These are phyloP conservation scores for Xylariales sp. DNA, from an alignment of 2,329 filamentous ascomycete species.

Conservation along the genomic window DNA sequence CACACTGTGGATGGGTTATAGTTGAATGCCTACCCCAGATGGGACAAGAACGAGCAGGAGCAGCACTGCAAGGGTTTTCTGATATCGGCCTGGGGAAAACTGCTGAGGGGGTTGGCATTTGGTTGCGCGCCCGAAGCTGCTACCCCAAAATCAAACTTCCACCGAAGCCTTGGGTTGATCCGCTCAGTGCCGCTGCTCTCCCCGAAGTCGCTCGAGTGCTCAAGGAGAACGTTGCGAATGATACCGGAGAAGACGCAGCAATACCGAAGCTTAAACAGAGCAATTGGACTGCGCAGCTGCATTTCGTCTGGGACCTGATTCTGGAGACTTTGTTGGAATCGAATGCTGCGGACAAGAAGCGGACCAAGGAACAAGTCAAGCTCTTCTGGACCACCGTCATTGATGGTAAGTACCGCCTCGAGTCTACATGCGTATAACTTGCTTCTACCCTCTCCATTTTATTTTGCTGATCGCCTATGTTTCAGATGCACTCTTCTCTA, in stretches of 20 bases:
- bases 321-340: constrained; percentile 64
- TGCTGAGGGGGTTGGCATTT: constrained; percentile 89
- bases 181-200: constrained; percentile 76
- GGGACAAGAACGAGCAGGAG: constrained; percentile 67
- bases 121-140: constrained; percentile 75
- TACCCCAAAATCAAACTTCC: constrained; percentile 75
- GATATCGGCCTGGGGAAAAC: constrained; percentile 78
- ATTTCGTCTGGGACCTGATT: constrained; percentile 89
- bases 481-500: constrained; percentile 83
- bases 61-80: constrained; percentile 71
- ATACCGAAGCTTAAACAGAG: constrained; percentile 69
- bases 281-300: constrained; percentile 82
- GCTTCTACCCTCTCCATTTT: too few relatives aligned
- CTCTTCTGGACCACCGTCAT: constrained; percentile 89
- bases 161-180: constrained; percentile 81
- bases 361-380: constrained; percentile 65
- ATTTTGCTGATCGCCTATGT: constrained; percentile 24
- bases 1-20: constrained; percentile 87
- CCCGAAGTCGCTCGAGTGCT: constrained; percentile 78
- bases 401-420: constrained; percentile 72
- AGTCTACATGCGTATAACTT: neutral
- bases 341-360: constrained; percentile 47
- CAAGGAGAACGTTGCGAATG: constrained; percentile 75
- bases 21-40: constrained; percentile 76
- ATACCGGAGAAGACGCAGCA: constrained; percentile 58